Percentiles rank a stretch among this genome's conserved stretches.
Evolutionary conservation across 495 filamentous ascomycete species (phyloP).

Genomic region (Penicillium dipodomyicola): DNA sequence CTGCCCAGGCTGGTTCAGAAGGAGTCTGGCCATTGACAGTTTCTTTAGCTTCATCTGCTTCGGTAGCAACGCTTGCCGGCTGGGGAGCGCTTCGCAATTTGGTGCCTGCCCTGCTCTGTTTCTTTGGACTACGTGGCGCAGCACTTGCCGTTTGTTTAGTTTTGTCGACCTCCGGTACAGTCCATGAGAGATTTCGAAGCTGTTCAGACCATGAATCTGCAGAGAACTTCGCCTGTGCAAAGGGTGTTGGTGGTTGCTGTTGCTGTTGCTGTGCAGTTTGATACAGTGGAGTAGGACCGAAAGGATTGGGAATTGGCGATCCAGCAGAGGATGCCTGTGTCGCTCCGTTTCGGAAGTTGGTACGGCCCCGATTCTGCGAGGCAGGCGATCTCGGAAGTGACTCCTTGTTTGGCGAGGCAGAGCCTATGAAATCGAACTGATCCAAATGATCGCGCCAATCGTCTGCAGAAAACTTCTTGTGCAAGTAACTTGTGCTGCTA

Average conservation of each 20-base stretch:
- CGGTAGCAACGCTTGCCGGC: slow-evolving; percentile 39
- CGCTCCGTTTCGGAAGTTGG: slow-evolving; percentile 21
- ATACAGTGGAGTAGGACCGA: slow-evolving; percentile 5
- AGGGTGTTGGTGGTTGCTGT: slow-evolving; percentile 32
- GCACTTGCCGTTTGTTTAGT: slow-evolving; percentile 28
- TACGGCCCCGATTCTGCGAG: slow-evolving; percentile 34
- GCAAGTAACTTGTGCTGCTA: slow-evolving; percentile 71
- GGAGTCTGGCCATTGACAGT: slow-evolving; percentile 27
- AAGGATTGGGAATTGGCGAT: slow-evolving; percentile 19
- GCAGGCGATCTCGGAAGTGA: slow-evolving; percentile 34
- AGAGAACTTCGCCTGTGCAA: slow-evolving; percentile 54
- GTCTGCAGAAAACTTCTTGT: slow-evolving; percentile 64
- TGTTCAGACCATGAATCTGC: slow-evolving; percentile 64
- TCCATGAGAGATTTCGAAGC: slow-evolving; percentile 58
- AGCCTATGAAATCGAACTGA: slow-evolving; percentile 50
- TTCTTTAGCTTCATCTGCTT: slow-evolving; percentile 41
- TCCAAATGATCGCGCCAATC: slow-evolving; percentile 59
- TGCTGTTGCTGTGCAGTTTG: slow-evolving; percentile 21
- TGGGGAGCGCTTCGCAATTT: slow-evolving; percentile 34
- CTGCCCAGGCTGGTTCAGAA: slow-evolving; percentile 12
- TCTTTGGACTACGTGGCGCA: slow-evolving; percentile 41
- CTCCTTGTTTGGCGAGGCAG: slow-evolving; percentile 30
- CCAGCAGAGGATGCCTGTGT: slow-evolving; percentile 16
- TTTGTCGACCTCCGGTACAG: slow-evolving; percentile 36
- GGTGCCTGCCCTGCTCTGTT: slow-evolving; percentile 24